A percentile compares a stretch with the other conserved stretches of the same genome.
These are phyloP conservation scores for Coleophoma eucalyptorum DNA, from an alignment of 2,329 filamentous ascomycete genomes.

Conservation along the genomic window DNA sequence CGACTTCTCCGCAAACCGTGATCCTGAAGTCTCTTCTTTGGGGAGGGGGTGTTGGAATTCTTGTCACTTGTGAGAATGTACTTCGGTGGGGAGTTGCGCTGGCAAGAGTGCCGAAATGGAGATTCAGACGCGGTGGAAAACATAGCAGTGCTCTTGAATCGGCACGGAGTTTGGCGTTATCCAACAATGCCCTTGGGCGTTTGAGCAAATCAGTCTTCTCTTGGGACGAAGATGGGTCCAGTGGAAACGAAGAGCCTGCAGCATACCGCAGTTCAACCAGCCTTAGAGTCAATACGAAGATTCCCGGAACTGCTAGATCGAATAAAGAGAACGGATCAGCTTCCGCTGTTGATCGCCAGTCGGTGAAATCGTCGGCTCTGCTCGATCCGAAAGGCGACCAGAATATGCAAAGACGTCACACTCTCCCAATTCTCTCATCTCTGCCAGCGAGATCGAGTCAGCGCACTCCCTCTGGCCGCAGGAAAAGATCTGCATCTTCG, in stretches of 20 bases:
- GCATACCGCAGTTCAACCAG: conserved; percentile 4
- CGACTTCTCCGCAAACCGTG: conserved; percentile 75
- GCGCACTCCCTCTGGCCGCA: conserved; percentile 58
- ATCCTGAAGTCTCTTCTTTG: conserved; percentile 85
- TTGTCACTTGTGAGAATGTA: conserved; percentile 69
- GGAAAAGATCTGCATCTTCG: conserved; percentile 60
- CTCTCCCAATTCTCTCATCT: conserved; percentile 41
- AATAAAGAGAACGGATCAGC: conserved; percentile 14
- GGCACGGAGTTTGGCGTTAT: neutral
- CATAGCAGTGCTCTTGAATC: neutral
- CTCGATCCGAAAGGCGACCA: conserved; percentile 5
- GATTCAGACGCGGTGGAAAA: conserved; percentile 58
- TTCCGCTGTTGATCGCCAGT: conserved; percentile 17
- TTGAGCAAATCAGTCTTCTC: conserved; percentile 9
- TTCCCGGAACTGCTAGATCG: conserved; percentile 8
- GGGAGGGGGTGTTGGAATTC: conserved; percentile 73
- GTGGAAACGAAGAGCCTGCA: conserved; percentile 15
- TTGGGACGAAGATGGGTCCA: conserved; percentile 17
- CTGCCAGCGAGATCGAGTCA: conserved; percentile 27
- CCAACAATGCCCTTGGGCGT: neutral
- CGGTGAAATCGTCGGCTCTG: conserved; percentile 3
- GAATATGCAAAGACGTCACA: conserved; percentile 37
- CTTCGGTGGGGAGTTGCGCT: conserved; percentile 81
- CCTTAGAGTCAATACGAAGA: conserved; percentile 11
- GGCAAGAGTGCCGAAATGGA: conserved; percentile 87